Conservation (phyloP, 2,329 filamentous ascomycete genomes). For the Xylariaceae sp. region DNA sequence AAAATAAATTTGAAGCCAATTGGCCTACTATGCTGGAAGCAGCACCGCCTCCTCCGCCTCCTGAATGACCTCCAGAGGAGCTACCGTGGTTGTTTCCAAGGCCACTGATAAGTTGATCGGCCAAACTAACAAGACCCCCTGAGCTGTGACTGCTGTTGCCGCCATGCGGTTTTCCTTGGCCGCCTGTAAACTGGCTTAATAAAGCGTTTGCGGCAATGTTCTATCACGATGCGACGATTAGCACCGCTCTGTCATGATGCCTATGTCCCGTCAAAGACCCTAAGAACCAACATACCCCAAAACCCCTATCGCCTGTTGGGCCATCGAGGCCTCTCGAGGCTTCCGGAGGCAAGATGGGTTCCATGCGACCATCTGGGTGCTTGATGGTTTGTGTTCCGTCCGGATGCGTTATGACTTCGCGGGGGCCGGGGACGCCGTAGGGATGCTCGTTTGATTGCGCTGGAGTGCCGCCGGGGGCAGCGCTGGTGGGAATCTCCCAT, state of each 20-base stretch:
- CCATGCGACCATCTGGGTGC: constrained; percentile 56
- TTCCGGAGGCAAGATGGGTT: constrained; percentile 50
- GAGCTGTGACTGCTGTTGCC: constrained; percentile 31
- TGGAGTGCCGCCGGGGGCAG: constrained; percentile 58
- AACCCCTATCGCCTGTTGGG: constrained; percentile 53
- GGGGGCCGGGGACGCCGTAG: constrained; percentile 49
- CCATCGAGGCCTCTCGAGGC: constrained; percentile 47
- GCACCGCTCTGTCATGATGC: constrained; percentile 20
- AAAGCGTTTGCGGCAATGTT: constrained; percentile 57
- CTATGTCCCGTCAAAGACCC: constrained; percentile 9
- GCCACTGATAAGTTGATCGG: constrained; percentile 39
- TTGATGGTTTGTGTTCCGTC: constrained; percentile 58
- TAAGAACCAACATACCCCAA: constrained; percentile 52
- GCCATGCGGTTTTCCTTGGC: constrained; percentile 38
- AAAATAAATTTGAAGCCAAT: constrained; percentile 52
- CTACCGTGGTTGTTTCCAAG: constrained; percentile 26
- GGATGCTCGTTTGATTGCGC: constrained; percentile 54
- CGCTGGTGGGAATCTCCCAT: constrained; percentile 66
- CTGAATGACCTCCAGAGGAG: constrained; percentile 24
- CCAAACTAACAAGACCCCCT: constrained; percentile 42
- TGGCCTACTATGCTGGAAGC: constrained; percentile 52
- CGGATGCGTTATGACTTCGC: constrained; percentile 55
- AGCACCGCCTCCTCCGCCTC: constrained; percentile 22
- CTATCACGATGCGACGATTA: constrained; percentile 35
- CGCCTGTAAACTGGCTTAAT: constrained; percentile 40